Evolutionary conservation across 2,329 filamentous ascomycete genomes (phyloP).

Genomic region (Didymella sp.): DNA sequence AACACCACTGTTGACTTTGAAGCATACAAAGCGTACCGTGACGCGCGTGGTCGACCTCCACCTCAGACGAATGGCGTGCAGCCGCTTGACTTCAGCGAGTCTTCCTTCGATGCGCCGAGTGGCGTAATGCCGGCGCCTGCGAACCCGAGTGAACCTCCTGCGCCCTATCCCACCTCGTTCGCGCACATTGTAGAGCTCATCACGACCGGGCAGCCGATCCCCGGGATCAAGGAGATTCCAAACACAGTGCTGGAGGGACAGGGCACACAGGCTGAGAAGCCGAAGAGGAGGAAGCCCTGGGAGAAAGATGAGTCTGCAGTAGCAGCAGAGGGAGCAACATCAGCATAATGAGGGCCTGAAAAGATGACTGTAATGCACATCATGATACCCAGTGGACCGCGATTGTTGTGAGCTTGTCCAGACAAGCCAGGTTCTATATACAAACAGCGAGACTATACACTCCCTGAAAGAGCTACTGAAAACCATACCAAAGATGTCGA

Average conservation of each 20-base stretch:
- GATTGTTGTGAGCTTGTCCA: slow-evolving; percentile 7
- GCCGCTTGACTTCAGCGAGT: slow-evolving; percentile 12
- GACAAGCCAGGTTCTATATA: slow-evolving; percentile 7
- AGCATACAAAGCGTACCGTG: slow-evolving; percentile 71
- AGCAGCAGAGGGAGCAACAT: background rate
- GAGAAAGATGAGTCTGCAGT: slow-evolving; percentile 63
- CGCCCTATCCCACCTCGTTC: slow-evolving; percentile 82
- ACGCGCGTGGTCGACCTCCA: slow-evolving; percentile 35
- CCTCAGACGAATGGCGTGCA: slow-evolving; percentile 28
- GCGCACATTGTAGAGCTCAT: slow-evolving; percentile 86
- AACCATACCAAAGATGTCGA: slow-evolving; percentile 21
- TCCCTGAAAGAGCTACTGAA: background rate
- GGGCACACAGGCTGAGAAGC: slow-evolving; percentile 62
- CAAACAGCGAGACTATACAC: slow-evolving; percentile 1
- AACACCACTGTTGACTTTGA: slow-evolving; percentile 67
- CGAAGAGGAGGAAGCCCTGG: slow-evolving; percentile 76
- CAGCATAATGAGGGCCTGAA: background rate
- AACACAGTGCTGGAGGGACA: slow-evolving; percentile 76
- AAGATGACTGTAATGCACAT: background rate
- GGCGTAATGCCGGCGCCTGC: slow-evolving; percentile 37
- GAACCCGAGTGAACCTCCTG: slow-evolving; percentile 52
- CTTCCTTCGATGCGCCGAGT: slow-evolving; percentile 18
- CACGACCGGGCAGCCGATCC: slow-evolving; percentile 80
- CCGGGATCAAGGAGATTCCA: slow-evolving; percentile 86
- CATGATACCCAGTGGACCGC: slow-evolving; percentile 2